Base-by-base conservation (phyloP, 148 eudicot genomes). In the Salicornia ramosissima region DNA sequence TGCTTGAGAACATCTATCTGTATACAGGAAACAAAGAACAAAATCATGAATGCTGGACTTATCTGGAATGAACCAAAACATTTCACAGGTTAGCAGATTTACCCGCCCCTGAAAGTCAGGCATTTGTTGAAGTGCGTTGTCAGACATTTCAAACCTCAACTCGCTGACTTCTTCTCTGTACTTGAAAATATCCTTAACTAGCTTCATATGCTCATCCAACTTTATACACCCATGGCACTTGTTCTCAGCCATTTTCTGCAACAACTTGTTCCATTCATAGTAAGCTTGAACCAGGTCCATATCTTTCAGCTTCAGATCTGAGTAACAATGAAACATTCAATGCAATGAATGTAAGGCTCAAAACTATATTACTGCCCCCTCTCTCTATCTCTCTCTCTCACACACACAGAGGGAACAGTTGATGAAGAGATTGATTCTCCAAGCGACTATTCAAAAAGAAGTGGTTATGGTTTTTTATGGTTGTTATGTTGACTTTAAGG, bases 41-140 rank as follows among this genome's bases (percentile, higher is more conserved):
- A 46, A 57, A 43, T 33, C 42, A 68, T 54, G 62, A 65, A 52
- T 29, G 21, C 19, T 43, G 28, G 10, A 56, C 65, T 51, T 26
- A 46, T 57, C 26, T 56, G 42, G 13, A 45, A 28, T 55, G 34
- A 43, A 46, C n/a, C 28, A 68, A 68, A 73, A 24, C 22, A 19
- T 4, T 62, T 6, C 42, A 68, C 12, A 62, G 13, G 30, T 29
- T 33, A 67, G 49, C 29, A 25, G 47, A 34, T 92, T 70, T 86
- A 94, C 99, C 81, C 99, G 89, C 40, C 99, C 99, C 84, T 88
- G 93, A 83, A 94, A 94, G 62, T 90, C 91, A 6, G 99, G 99
- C 99, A 94, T 94, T 81, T 94, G 96, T 83, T 82, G 88, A 69
- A 94, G 99, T 75, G 99, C 99, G 82, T 94, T 92, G 80, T 94